Evolutionary conservation across 1,284 basidiomycete genomes (phyloP), one percentile per base, ranked within the genome.

Genomic region (Cystobasidium sp.): DNA sequence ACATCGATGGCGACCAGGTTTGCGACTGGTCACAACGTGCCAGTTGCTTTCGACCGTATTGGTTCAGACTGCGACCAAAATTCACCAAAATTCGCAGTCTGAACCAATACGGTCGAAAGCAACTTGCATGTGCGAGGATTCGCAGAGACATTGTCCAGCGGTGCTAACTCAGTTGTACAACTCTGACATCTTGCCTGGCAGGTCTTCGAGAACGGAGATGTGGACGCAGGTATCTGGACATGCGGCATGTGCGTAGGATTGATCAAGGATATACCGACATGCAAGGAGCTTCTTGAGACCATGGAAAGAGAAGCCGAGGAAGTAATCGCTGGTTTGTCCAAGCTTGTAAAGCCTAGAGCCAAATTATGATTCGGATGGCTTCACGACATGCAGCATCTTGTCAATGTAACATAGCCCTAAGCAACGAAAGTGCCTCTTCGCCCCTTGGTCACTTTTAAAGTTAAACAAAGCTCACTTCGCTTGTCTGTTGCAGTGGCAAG

Each of bases 221-320:
- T 88, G 0, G 92, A 97, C 77, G 88, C 89, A 77, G 94, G 95
- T 1, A 89, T 96, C 76, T 97, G 94, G 94, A 81, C 68, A 10
- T 75, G 70, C 70, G 70, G 70, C 46, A 86, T 93, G 77, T 84
- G 85, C 14, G 81, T 93, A 71, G 94, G 94, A 0, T 83, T 97
- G 75, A 94, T 96, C 81, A 86, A 91, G 71, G 93, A 96, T 81
- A 88, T 93, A 65, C 92, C 93, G 18, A 90, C 90, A 1, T 96
- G 94, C 84, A 85, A 90, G 77, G 90, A 87, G 69, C 84, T 97
- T 24, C 79, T 96, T 66, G 80, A 82, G 24, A 85, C 87, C 77
- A 88, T 97, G 65, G 94, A 92, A 83, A 84, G 81, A 66, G 93
- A 95, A 79, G 90, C 90, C 0, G 90, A 92, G 82, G 86, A 86